A percentile compares a stretch with the other conserved stretches of the same genome.
Conservation (phyloP, 495 filamentous ascomycete genomes). For the Penicillium pulvis region DNA sequence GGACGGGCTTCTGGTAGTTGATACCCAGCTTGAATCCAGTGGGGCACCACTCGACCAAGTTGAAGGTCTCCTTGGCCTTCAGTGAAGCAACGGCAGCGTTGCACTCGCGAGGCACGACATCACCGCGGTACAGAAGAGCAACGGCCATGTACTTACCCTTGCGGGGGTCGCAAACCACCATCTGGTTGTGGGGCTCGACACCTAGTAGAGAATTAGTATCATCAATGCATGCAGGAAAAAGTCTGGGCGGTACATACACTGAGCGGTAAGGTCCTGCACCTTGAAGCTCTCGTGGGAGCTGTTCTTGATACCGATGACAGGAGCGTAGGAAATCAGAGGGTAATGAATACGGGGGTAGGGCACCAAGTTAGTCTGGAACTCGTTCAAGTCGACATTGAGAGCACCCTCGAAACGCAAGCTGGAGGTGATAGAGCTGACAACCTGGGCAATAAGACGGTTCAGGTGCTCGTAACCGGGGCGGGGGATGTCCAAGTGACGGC, state of each 20-base stretch:
- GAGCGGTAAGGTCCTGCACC: slow-evolving; percentile 83
- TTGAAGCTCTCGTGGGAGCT: slow-evolving; percentile 91
- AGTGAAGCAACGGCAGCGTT: slow-evolving; percentile 74
- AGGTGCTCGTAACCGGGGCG: slow-evolving; percentile 85
- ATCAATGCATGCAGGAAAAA: slow-evolving; percentile 2
- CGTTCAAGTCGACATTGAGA: slow-evolving; percentile 89
- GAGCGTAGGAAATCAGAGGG: slow-evolving; percentile 86
- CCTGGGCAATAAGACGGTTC: slow-evolving; percentile 88
- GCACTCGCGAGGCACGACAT: slow-evolving; percentile 86
- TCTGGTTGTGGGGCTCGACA: slow-evolving; percentile 95
- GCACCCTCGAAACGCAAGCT: slow-evolving; percentile 89
- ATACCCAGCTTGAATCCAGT: slow-evolving; percentile 95
- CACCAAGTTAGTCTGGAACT: slow-evolving; percentile 94
- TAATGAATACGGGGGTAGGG: slow-evolving; percentile 92
- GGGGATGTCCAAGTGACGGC: slow-evolving; percentile 83
- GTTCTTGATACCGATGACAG: slow-evolving; percentile 78
- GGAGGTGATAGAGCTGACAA: slow-evolving; percentile 89
- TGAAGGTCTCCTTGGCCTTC: slow-evolving; percentile 86
- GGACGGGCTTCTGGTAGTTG: slow-evolving; percentile 85
- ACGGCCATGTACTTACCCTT: slow-evolving; percentile 97
- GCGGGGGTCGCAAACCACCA: slow-evolving; percentile 90
- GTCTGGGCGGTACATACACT: slow-evolving; percentile 58
- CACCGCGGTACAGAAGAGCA: slow-evolving; percentile 85
- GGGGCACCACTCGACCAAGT: slow-evolving; percentile 95
- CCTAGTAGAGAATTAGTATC: slow-evolving; percentile 41